phyloP scores from a whole-genome alignment of 2,329 filamentous ascomycete genomes.

The Fusarium sp. region DNA sequence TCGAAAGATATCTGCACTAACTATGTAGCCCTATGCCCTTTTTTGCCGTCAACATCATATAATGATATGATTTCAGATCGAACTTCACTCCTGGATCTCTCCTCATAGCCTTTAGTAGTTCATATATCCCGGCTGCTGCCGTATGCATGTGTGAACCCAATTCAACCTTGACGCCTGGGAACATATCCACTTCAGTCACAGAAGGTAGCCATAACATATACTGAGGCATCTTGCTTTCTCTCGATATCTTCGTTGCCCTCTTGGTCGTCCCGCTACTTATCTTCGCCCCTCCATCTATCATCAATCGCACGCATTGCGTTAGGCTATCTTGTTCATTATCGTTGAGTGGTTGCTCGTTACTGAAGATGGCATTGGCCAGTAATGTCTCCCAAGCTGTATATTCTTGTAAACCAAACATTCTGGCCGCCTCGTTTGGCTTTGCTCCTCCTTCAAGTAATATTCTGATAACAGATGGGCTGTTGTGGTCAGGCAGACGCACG shows the following conservation, averaged over 20 bases:
- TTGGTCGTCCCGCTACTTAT: not conserved
- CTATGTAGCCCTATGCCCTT: too few relatives aligned
- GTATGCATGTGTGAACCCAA: too few relatives aligned
- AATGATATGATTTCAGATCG: not conserved
- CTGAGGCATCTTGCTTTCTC: too few relatives aligned
- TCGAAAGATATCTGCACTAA: too few relatives aligned
- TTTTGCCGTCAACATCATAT: too few relatives aligned
- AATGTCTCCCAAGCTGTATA: slow-evolving; percentile 15
- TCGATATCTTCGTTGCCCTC: fast-evolving
- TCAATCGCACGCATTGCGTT: slow-evolving; percentile 3
- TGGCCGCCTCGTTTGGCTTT: not conserved
- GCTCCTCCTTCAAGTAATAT: slow-evolving; percentile 1
- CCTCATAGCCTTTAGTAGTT: not conserved
- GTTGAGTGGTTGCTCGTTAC: fast-evolving
- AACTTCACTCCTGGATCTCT: not conserved
- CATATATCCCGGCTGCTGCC: not conserved
- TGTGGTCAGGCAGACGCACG: fast-evolving
- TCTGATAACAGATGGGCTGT: not conserved
- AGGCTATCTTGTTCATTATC: not conserved
- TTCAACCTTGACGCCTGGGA: too few relatives aligned
- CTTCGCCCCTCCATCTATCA: not conserved
- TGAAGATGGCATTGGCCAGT: not conserved
- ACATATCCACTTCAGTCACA: too few relatives aligned
- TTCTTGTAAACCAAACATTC: fast-evolving
- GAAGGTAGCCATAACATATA: too few relatives aligned